Evolutionary conservation across 2,329 filamentous ascomycete species (phyloP), one percentile per base, ranked within the genome.

Genomic region (Bipolaris gigantea): DNA sequence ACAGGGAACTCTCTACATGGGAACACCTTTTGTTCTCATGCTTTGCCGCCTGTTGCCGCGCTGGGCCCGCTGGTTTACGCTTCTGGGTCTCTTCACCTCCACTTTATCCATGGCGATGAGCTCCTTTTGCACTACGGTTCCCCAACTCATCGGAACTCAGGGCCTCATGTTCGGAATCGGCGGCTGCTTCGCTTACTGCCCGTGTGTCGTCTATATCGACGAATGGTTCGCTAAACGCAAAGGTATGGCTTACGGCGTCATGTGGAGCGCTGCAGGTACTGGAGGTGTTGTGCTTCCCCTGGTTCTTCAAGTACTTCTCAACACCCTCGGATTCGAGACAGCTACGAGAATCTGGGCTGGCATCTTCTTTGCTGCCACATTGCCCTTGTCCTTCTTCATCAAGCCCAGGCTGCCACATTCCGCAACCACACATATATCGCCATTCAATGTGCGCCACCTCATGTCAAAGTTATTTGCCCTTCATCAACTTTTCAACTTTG

Each of bases 181-280:
- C 0, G 81, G 81, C 15, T 73, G 76, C 7, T 62, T 83, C 1
- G 54, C 80, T 3, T 84, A 74, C 57, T 80, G 62, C 25, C 79
- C 78, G 0, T 72, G 73, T 1, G 76, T 79, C 10, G 54, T 83
- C 23, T 85, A 84, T 70, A 75, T 86, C 45, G 81, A 86, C 57
- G 80, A 86, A 63, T 87, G 83, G 83, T 87, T 86, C 64, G 75
- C 82, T 19, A 75, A 74, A 30, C 77, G 80, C 21, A 83, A 83
- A 47, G 83, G 84, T 0, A 71, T 86, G 21, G 84, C 84, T 1
- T 84, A 83, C 59, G 85, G 85, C 13, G 79, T 85, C 50, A 83
- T 87, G 78, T 84, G 81, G 78, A 62, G 62, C 5, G 68, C 63
- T 3, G 63, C 65, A 19, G 78, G 78, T 2, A 61, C 75, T 7